Base-by-base conservation (phyloP, 208 protist genomes). In the Leishmania turanica region DNA sequence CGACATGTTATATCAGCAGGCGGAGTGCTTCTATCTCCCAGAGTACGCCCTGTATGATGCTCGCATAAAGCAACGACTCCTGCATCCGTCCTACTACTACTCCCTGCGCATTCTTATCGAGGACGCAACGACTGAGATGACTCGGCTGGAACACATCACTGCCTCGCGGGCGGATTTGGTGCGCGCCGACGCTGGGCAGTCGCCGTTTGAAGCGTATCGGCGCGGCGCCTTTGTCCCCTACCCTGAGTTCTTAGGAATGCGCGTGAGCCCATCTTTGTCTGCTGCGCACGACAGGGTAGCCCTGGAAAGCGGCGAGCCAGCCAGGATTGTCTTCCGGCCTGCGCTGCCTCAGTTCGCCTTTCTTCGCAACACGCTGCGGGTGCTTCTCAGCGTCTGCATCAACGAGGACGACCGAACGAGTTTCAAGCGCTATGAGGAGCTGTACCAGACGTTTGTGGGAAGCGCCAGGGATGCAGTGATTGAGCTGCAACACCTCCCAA, bases 361-460 rank as follows among this genome's bases (percentile, higher is more conserved):
- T 76, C 75, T 96, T 7, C 83, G 87, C 47, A 86, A 88, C 58
- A 85, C 90, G 0, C 79, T 96, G 6, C 82, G 84, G 24, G 37
- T 97, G 66, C 91, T 96, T 77, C 88, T 93, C 73, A 92, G 90
- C 79, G 80, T 83, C 58, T 92, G 88, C 79, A 37, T 96, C 40
- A 90, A 88, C 49, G 94, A 93, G 68, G 88, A 95, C 76, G 91
- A 96, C 79, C 78, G 87, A n/a, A 93, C 90, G 11, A 86, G 91
- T 45, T 80, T 92, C 17, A 69, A 87, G 65, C 88, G 90, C 42
- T 90, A 89, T 71, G 78, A 92, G 73, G 78, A 90, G 34, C 58
- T 89, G 75, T 96, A 94, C 82, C 80, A 87, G 69, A 72, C 77
- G 21, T 79, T 89, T 45, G 79, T 92, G 1, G 65, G 75, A 9